Evolutionary conservation across 1,139 yeast genomes (phyloP), one percentile per base, ranked within the genome.

Genomic region (Protomyces lactucae-debilis): DNA sequence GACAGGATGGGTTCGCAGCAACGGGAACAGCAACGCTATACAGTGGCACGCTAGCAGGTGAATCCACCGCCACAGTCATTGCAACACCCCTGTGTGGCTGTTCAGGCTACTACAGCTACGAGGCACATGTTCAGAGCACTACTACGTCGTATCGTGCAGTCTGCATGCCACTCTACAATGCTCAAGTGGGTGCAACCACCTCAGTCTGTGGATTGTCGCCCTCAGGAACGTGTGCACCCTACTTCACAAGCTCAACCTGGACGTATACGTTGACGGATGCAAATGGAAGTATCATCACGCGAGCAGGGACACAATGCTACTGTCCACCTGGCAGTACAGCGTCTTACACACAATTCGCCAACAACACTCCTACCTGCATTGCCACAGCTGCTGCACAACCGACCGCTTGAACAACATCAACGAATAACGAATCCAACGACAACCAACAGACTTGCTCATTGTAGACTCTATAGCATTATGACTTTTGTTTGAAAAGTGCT

Each of bases 61-160:
- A n/a, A 5, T 10, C 39, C 48, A 36, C 61, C 5, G 48, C 48
- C 21, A 57, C 61, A 6, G 35, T 36, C 37, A 51, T 57, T 45
- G 37, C 48, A 32, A 21, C 37, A 12, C 55, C 55, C n/a, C 39
- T 23, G n/a, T 57, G 61, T 45, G 36, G 53, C 48, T 57, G 61
- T 28, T 14, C 46, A 25, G 61, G 61, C 12, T 36, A 16, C 40
- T 43, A 43, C 25, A 21, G 21, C 48, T 43, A 43, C 25, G 48
- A 43, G 3, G n/a, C 25, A 2, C 23, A 16, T 43, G 48, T 9
- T n/a, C 23, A 16, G 5, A 18, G 25, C 12, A 21, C 14, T 4
- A 16, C 48, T 1, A 43, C 48, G 25, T 16, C 23, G 14, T 43
- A 43, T 18, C 48, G 48, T 10, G 14, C 12, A 10, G 23, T 43